phyloP scores from a whole-genome alignment of 2,329 filamentous ascomycete species.

The Colletotrichum euphorbiae region DNA sequence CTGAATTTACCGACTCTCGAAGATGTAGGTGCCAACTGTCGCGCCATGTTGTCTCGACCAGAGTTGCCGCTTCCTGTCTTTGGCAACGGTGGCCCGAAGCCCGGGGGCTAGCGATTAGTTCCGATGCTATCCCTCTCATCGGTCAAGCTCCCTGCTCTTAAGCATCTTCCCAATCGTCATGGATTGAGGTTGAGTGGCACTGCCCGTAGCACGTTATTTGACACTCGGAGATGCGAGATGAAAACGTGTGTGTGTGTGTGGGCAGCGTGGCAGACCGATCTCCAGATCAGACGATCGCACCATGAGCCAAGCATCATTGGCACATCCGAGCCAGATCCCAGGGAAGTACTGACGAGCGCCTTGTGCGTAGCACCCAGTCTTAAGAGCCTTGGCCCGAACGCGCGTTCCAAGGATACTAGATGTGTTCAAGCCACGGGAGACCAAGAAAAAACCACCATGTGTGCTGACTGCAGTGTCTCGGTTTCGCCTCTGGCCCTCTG shows the following conservation, averaged over 20 bases:
- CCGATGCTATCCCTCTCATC: slow-evolving; percentile 30
- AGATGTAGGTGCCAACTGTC: background rate
- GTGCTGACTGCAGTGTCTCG: too few relatives aligned
- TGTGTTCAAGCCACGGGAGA: background rate
- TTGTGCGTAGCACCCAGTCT: background rate
- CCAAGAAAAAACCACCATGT: too few relatives aligned
- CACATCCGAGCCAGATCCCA: slow-evolving; percentile 33
- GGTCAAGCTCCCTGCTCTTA: slow-evolving; percentile 13
- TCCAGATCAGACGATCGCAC: slow-evolving; percentile 42
- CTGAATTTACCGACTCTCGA: slow-evolving; percentile 4
- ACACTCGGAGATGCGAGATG: slow-evolving; percentile 30
- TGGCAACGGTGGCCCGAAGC: slow-evolving; percentile 17
- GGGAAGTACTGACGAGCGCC: slow-evolving; percentile 18
- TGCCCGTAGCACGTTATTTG: slow-evolving; percentile 18
- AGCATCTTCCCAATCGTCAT: slow-evolving; percentile 16
- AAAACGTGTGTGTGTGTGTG: slow-evolving; percentile 32
- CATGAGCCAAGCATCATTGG: slow-evolving; percentile 32
- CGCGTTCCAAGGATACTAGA: background rate
- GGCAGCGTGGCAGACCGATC: slow-evolving; percentile 38
- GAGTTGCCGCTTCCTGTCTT: background rate
- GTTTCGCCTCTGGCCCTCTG: too few relatives aligned
- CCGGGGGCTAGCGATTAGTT: slow-evolving; percentile 1
- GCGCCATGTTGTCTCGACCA: slow-evolving; percentile 10
- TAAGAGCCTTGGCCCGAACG: slow-evolving; percentile 19
- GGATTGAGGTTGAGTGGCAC: slow-evolving; percentile 13